Evolutionary conservation across 2,329 filamentous ascomycete genomes (phyloP).

Genomic region (Bisporella sp.): DNA sequence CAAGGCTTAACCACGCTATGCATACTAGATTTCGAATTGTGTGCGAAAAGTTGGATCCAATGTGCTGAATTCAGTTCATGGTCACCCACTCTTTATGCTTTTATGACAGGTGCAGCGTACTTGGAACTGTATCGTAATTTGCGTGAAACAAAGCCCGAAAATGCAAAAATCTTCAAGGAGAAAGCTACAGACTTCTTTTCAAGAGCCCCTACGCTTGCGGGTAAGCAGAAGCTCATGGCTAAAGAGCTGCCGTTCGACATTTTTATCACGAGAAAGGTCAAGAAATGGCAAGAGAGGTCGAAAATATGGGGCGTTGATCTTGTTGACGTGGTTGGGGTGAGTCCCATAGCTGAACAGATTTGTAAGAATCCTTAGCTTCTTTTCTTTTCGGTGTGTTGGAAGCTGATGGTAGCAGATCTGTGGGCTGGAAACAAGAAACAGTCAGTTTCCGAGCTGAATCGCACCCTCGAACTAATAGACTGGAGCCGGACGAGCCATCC

Average conservation of each 20-base stretch:
- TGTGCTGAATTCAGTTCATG: conserved; percentile 82
- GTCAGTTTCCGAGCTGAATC: conserved; percentile 55
- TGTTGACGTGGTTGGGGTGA: conserved; percentile 73
- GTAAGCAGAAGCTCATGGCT: conserved; percentile 86
- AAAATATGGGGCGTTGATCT: conserved; percentile 60
- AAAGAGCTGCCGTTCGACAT: conserved; percentile 84
- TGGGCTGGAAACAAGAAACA: conserved; percentile 89
- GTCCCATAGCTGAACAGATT: conserved; percentile 82
- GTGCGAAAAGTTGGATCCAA: conserved; percentile 65
- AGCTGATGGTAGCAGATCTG: conserved; percentile 40
- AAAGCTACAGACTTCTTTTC: conserved; percentile 64
- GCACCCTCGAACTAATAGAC: conserved; percentile 53
- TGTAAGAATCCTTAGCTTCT: conserved; percentile 28
- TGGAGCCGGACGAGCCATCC: conserved; percentile 51
- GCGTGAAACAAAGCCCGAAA: conserved; percentile 34
- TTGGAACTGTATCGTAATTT: conserved; percentile 72
- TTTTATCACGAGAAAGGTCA: conserved; percentile 75
- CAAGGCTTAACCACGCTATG: conserved; percentile 73
- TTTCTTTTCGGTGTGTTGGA: neutral
- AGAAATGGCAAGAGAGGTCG: conserved; percentile 79
- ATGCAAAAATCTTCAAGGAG: conserved; percentile 50
- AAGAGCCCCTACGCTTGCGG: conserved; percentile 65
- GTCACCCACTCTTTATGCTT: conserved; percentile 86
- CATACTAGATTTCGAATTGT: conserved; percentile 67
- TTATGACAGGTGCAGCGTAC: conserved; percentile 72